Base-by-base conservation (phyloP, 1,284 basidiomycete genomes). In the Trametes pubescens region DNA sequence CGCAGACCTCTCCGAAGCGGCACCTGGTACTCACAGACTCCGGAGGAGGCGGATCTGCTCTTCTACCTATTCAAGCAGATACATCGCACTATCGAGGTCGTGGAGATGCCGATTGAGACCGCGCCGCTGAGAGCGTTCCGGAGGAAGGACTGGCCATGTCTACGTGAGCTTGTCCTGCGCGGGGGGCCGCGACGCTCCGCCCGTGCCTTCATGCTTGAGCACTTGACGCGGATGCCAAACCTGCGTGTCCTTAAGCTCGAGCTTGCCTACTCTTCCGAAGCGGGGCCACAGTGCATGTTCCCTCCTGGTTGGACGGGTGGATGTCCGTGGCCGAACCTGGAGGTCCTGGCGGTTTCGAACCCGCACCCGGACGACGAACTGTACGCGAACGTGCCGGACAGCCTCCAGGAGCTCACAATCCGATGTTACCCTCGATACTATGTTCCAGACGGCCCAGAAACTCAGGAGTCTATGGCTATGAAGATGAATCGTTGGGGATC, bases 381-480 rank as follows among this genome's bases (percentile, higher is more conserved):
- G 3, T 61, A 40, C 46, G 34, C 46, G 0, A 52, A 55, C 10
- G 21, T 61, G 0, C 59, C 59, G 18, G 5, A 16, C 16, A 40
- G 34, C 6, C 37, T 61, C 2, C 35, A 24, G 1, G 8, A 13
- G 2, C 35, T 61, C 3, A 8, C 43, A 2, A n/a, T 61, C 4
- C 53, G 46, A 2, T 54, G 53, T 35, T 61, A 37, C 34, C 59
- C 52, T 6, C 59, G 59, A 10, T 24, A 61, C 22, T 55, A 61
- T 32, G 38, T 47, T 40, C 40, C 11, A 10, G 21, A 43, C 3
- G 6, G 22, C 24, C 4, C 29, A 32, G 29, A 32, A 8, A 32
- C 29, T 8, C 4, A 32, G 29, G 29, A 32, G 29, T 32, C 8
- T 32, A 8, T 4, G 4, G 29, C 8, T 32, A 29, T 48, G 49